phyloP scores from a whole-genome alignment of 2,329 filamentous ascomycete species.

The Phialophora expanda region DNA sequence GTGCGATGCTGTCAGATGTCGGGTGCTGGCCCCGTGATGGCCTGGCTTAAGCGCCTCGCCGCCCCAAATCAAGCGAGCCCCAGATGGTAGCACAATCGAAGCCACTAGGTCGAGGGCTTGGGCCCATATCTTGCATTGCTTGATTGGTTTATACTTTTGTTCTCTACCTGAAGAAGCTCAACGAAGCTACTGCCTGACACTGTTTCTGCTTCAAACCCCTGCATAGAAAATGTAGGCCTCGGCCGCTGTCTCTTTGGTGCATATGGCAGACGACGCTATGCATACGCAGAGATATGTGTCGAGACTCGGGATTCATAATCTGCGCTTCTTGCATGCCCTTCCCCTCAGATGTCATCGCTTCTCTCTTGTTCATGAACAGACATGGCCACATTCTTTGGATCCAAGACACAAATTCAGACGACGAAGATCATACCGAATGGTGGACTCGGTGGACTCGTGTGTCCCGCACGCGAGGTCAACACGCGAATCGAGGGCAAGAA shows the following conservation, averaged over 20 bases:
- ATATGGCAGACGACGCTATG: not conserved
- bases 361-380: conserved; percentile 3
- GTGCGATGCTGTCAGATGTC: not conserved
- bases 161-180: not conserved
- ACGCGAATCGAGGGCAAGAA: not conserved
- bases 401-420: conserved; percentile 7
- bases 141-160: conserved; percentile 20
- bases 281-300: not conserved
- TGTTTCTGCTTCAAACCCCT: conserved; percentile 25
- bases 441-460: conserved; percentile 30
- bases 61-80: not conserved
- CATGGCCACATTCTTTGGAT: conserved; percentile 31
- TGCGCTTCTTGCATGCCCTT: conserved; percentile 1
- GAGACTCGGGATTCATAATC: not conserved
- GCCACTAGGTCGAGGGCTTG: conserved; percentile 5
- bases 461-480: not conserved
- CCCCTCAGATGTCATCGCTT: conserved; percentile 4
- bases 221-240: not conserved
- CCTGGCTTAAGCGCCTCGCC: conserved; percentile 30
- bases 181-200: conserved; percentile 15
- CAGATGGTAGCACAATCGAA: conserved; percentile 9
- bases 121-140: not conserved
- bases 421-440: conserved; percentile 26
- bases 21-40: conserved; percentile 30
- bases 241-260: conserved; percentile 5